phyloP scores from a whole-genome alignment of 2,329 filamentous ascomycete genomes.

The Magnaporthiopsis rhizophila region DNA sequence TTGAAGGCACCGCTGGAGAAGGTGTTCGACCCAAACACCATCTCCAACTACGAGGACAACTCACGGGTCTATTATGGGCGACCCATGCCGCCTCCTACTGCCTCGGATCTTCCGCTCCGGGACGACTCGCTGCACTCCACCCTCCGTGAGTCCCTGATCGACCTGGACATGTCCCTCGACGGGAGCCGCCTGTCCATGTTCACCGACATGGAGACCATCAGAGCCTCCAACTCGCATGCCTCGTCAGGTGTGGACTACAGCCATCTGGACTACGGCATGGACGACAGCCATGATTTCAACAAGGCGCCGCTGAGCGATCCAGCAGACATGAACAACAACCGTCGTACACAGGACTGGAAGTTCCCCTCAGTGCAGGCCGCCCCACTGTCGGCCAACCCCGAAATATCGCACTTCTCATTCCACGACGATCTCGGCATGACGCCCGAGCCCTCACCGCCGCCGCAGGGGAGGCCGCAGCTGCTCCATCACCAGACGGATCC shows the following conservation, averaged over 20 bases:
- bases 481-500: constrained; percentile 42
- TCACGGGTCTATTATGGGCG: constrained; percentile 52
- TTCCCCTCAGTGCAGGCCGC: constrained; percentile 40
- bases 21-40: constrained; percentile 58
- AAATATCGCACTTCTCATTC: constrained; percentile 36
- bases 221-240: constrained; percentile 43
- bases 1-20: constrained; percentile 54
- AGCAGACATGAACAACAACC: constrained; percentile 38
- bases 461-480: constrained; percentile 28
- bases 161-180: constrained; percentile 52
- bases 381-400: constrained; percentile 41
- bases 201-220: constrained; percentile 54
- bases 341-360: constrained; percentile 41
- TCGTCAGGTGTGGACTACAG: constrained; percentile 16
- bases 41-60: constrained; percentile 57
- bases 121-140: constrained; percentile 45
- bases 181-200: constrained; percentile 49
- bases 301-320: constrained; percentile 50
- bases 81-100: constrained; percentile 28
- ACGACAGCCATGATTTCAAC: constrained; percentile 35
- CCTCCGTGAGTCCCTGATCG: constrained; percentile 57
- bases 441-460: constrained; percentile 17
- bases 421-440: constrained; percentile 18
- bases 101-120: constrained; percentile 51
- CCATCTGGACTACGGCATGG: constrained; percentile 38